A percentile compares a stretch with the other conserved stretches of the same genome.
phyloP scores from a whole-genome alignment of 345 rosid species.

The Schrenkiella parvula region DNA sequence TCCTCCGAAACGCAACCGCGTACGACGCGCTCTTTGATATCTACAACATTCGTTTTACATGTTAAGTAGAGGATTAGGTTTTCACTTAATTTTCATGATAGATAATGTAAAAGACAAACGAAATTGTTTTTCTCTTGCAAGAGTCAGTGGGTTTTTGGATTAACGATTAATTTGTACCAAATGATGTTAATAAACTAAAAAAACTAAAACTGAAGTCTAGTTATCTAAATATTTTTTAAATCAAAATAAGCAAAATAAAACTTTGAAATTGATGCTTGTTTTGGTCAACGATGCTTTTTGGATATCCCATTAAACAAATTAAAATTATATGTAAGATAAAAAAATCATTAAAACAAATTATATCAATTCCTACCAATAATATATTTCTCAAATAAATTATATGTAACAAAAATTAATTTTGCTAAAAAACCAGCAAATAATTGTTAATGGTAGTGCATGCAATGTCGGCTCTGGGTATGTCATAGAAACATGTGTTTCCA shows the following conservation, averaged over 20 bases:
- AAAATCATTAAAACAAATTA: background rate
- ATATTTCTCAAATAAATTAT: background rate
- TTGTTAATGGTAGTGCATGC: background rate
- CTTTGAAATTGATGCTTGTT: background rate
- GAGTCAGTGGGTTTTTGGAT: background rate
- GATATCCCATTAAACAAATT: background rate
- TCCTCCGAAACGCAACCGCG: constrained; percentile 55
- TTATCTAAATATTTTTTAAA: background rate
- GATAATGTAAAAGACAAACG: background rate
- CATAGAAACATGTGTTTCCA: too few species aligned
- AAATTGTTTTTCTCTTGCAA: background rate
- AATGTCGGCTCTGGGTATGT: too few species aligned
- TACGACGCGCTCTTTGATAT: constrained; percentile 58
- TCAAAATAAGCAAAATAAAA: background rate
- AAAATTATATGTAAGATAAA: background rate
- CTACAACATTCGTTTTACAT: constrained; percentile 30
- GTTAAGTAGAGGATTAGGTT: background rate
- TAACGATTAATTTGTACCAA: background rate
- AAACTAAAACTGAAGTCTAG: background rate
- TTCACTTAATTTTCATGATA: background rate
- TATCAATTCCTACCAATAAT: background rate
- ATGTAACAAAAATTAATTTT: background rate
- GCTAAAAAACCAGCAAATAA: background rate
- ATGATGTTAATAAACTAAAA: background rate
- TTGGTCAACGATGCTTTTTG: background rate